Percentiles rank a stretch among this genome's conserved stretches.
These are phyloP conservation scores for Alnus rubra DNA, from an alignment of 306 rosid species.

Conservation along the genomic window DNA sequence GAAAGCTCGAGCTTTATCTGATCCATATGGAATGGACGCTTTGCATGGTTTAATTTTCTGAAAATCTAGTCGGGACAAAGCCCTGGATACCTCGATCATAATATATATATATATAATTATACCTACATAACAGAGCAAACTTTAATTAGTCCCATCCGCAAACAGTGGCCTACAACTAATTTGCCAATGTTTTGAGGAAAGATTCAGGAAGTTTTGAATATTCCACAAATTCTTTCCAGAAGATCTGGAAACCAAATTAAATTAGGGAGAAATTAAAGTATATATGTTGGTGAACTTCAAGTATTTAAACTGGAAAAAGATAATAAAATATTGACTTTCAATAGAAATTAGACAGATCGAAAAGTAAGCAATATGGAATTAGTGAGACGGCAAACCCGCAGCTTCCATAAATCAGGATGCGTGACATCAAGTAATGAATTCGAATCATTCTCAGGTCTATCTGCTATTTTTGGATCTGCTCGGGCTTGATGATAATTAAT, in stretches of 20 bases:
- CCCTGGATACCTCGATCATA: not conserved
- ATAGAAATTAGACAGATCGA: not conserved
- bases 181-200: not conserved
- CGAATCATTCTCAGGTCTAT: constrained; percentile 1
- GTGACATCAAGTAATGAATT: constrained; percentile 9
- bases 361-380: not conserved
- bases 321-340: not conserved
- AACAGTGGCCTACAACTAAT: not conserved
- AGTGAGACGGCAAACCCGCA: constrained; percentile 49
- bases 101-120: too few relatives aligned
- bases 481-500: constrained; percentile 35
- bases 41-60: too few relatives aligned
- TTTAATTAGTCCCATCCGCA: not conserved
- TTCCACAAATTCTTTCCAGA: not conserved
- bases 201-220: not conserved
- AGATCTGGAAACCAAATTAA: not conserved
- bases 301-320: too few relatives aligned
- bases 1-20: too few relatives aligned
- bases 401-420: constrained; percentile 33
- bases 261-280: too few relatives aligned
- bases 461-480: constrained; percentile 14
- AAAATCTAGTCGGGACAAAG: too few relatives aligned
- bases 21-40: too few relatives aligned
- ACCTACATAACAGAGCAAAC: not conserved
- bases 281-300: too few relatives aligned